Evolutionary conservation across 345 rosid species (phyloP), one percentile per base, ranked within the genome.

Genomic region (Limnanthes douglasii): DNA sequence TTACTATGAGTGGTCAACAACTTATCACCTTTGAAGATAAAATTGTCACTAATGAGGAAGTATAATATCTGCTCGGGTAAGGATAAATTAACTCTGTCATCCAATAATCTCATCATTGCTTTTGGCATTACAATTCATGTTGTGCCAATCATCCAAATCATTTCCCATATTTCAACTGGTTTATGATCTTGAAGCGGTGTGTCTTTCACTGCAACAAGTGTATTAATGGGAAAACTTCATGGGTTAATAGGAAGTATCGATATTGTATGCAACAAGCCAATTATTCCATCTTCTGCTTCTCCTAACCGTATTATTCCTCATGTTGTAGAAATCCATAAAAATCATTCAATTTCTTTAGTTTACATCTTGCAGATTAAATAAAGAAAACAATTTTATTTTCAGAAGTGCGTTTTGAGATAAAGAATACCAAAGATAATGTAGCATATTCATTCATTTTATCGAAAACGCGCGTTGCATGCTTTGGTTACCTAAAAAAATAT

Each of bases 141-240:
- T 1, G 94, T 70, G 25, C 66, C 98, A 30, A 90, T 80, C 98
- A 90, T 90, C 43, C 96, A 59, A 28, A 90, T 53, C 94, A 90
- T 80, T 62, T 80, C 96, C 98, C 98, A 90, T 64, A 90, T 72
- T 58, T 84, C 98, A 38, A 90, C 96, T 11, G 98, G 88, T 96
- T 90, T 90, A 53, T 80, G 94, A 60, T 84, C 72, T 68, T 84
- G 61, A 31, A 90, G 75, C 51, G 98, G 98, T 12, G 95, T 90
- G 82, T 95, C 98, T 70, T 74, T 69, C 27, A 90, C 94, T 24
- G 95, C 81, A 59, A 90, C 18, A n/a, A 90, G 67, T 7, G 98
- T 92, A 32, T 90, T 90, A 20, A 90, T 77, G 17, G 96, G 98
- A 60, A 90, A 95, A 54, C 98, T 90, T 73, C 84, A 95, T 34